Base-by-base conservation (phyloP, 306 rosid genomes). In the Sicyos edulis region DNA sequence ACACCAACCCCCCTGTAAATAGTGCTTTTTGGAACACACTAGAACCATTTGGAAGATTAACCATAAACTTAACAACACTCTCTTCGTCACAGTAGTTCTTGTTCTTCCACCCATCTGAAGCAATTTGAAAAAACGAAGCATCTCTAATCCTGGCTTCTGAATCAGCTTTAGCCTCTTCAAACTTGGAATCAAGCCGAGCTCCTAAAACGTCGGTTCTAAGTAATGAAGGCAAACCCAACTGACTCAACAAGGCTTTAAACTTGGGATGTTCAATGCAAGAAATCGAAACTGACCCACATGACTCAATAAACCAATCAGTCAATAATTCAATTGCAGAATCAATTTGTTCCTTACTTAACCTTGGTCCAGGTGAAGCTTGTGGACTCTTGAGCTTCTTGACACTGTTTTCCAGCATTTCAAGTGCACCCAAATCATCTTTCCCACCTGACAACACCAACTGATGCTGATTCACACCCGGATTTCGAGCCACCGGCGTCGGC, bases 351-450 rank as follows among this genome's bases (percentile, higher is more conserved):
- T 87, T 88, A 66, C 75, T 87, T 17, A 92, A 75, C n/a, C 74
- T 73, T 47, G 87, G 88, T 73, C 88, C 75, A 71, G 85, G 82
- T 2, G 88, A 81, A 14, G 89, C 79, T 45, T 83, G 85, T 0
- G 96, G 96, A 72, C 89, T 90, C 77, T 88, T 90, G 7, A 92
- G 85, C 78, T 82, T 88, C 85, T 92, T 92, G 74, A 92, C 96
- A 74, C 96, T 90, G 64, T 83, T 91, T 73, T 92, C 96, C 77
- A 92, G 83, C 96, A 87, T 88, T 74, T 96, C 96, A 76, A 92
- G 50, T 6, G 98, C 92, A 66, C 84, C 82, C 84, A 90, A 80
- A 76, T 92, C 98, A 11, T 88, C 91, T 70, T 84, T 86, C 70
- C 98, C 98, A 64, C 98, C 98, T 2, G 98, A 92, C 19, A 92